Conservation (phyloP, 306 rosid genomes). For the Lathyrus tuberosus region DNA sequence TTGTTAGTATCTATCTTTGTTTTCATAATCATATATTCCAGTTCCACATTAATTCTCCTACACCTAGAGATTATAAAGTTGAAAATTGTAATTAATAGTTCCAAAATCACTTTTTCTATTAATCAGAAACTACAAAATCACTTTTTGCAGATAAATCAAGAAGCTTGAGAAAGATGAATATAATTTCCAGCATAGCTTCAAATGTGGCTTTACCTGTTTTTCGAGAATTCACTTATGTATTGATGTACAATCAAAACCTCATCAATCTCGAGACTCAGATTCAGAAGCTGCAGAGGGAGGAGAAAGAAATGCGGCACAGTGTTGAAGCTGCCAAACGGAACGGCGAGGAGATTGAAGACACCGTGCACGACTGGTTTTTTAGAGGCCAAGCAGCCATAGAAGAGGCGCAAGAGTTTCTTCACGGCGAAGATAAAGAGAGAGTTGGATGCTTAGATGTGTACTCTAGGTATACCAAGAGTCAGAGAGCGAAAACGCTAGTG, state of each 20-base stretch:
- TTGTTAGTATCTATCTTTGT: too few relatives aligned
- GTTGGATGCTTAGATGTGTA: conserved; percentile 40
- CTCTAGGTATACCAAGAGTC: conserved; percentile 24
- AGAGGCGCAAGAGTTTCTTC: conserved; percentile 16
- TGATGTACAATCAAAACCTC: conserved; percentile 40
- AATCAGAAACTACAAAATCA: neutral
- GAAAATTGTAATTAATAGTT: too few relatives aligned
- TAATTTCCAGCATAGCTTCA: conserved; percentile 34
- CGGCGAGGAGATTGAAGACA: conserved; percentile 46
- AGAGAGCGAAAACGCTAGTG: conserved; percentile 25
- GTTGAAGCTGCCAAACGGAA: conserved; percentile 43
- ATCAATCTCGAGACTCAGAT: conserved; percentile 27
- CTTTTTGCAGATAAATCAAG: conserved; percentile 29
- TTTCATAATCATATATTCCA: too few relatives aligned
- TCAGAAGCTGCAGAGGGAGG: conserved; percentile 34
- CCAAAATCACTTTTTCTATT: too few relatives aligned
- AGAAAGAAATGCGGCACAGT: conserved; percentile 36
- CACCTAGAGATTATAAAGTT: too few relatives aligned
- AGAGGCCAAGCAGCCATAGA: conserved; percentile 22
- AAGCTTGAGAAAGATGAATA: conserved; percentile 27
- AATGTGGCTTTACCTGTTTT: conserved; percentile 32
- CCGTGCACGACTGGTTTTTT: conserved; percentile 37
- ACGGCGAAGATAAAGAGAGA: neutral
- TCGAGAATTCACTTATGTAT: conserved; percentile 27
- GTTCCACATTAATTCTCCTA: too few relatives aligned